Percentiles rank a stretch among this genome's conserved stretches.
Evolutionary conservation across 805 yeast genomes (phyloP).

Genomic region (Pichia manshurica): DNA sequence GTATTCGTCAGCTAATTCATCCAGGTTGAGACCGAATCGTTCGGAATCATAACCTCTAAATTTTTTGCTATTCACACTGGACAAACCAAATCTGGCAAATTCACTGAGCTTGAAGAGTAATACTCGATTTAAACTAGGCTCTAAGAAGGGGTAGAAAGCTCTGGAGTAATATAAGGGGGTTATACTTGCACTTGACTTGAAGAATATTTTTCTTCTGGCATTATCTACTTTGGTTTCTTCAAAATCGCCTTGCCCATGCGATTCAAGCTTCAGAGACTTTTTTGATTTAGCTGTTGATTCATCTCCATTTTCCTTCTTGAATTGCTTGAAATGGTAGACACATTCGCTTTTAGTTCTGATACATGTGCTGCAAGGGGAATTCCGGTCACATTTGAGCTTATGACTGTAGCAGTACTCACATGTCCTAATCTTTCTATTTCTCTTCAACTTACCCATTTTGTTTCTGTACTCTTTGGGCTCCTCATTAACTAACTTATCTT

Average conservation of each 20-base stretch:
- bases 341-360: conserved; percentile 12
- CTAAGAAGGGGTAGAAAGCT: conserved; percentile 14
- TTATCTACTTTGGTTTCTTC: background rate
- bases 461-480: no score
- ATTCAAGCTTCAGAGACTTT: no score
- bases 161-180: conserved; percentile 14
- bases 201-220: background rate
- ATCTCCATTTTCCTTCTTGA: background rate
- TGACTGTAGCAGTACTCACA: conserved; percentile 16
- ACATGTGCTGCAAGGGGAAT: conserved; percentile 14
- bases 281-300: no score
- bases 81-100: conserved; percentile 2
- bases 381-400: conserved; percentile 15
- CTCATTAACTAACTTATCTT: no score
- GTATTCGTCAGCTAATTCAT: conserved; percentile 7
- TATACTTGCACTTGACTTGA: conserved; percentile 1
- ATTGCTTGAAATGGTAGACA: conserved; percentile 9
- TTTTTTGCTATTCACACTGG: no score
- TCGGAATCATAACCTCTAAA: no score
- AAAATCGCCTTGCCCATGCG: no score
- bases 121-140: conserved; percentile 13
- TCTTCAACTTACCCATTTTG: conserved; percentile 12
- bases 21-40: no score
- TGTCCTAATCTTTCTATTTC: conserved; percentile 14
- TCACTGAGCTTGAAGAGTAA: conserved; percentile 13